These are phyloP conservation scores for Fagus crenata DNA, from an alignment of 306 rosid genomes.

Conservation along the genomic window DNA sequence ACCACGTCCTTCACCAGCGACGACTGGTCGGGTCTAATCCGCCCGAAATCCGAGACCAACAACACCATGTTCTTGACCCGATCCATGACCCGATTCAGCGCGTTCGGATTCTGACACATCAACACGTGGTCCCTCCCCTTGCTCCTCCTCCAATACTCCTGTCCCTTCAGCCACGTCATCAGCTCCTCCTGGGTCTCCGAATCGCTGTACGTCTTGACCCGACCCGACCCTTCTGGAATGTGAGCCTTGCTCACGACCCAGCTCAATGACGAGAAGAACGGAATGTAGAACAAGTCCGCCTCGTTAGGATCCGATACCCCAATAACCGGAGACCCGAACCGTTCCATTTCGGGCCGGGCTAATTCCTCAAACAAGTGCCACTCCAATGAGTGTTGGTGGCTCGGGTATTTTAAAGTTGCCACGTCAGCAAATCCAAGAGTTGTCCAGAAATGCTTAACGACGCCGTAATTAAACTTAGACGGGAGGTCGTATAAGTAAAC, in stretches of 20 bases:
- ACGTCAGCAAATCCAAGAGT: constrained; percentile 31
- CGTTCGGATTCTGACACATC: constrained; percentile 52
- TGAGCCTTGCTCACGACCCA: constrained; percentile 29
- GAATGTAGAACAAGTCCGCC: constrained; percentile 51
- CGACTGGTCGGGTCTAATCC: constrained; percentile 69
- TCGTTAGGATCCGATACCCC: constrained; percentile 46
- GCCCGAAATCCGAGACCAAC: constrained; percentile 83
- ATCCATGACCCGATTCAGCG: constrained; percentile 36
- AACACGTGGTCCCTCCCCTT: constrained; percentile 51
- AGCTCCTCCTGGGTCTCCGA: constrained; percentile 50
- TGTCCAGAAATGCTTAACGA: constrained; percentile 31
- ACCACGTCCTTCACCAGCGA: constrained; percentile 84
- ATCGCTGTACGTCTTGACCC: constrained; percentile 36
- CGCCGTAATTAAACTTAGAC: constrained; percentile 41
- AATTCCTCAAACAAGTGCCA: constrained; percentile 52
- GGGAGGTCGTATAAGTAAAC: constrained; percentile 41
- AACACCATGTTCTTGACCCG: constrained; percentile 35
- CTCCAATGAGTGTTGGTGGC: constrained; percentile 61
- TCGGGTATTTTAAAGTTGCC: constrained; percentile 37
- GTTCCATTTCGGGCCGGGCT: constrained; percentile 28
- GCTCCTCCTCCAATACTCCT: constrained; percentile 51
- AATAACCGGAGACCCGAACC: constrained; percentile 34
- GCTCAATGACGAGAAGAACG: constrained; percentile 48
- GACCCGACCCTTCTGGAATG: background rate
- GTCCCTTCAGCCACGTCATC: constrained; percentile 45